Percentiles rank a stretch among this genome's conserved stretches.
These are phyloP conservation scores for Auricularia auricula-judae DNA, from an alignment of 768 basidiomycete species.

Conservation along the genomic window DNA sequence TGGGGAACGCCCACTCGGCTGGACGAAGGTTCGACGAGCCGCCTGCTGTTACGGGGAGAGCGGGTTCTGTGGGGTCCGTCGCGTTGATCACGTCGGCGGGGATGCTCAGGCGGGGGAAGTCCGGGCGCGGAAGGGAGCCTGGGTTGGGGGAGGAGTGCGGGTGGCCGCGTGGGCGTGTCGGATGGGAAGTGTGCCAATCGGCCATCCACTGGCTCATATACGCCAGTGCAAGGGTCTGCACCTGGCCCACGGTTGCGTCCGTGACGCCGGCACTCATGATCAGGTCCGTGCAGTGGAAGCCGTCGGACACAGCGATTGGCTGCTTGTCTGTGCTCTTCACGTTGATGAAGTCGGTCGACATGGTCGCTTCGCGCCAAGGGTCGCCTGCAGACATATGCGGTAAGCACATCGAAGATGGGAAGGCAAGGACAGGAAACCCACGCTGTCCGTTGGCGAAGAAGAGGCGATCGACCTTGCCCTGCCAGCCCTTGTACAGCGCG, in stretches of 20 bases:
- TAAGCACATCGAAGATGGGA: neutral
- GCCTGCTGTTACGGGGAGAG: neutral
- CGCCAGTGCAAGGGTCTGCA: constrained; percentile 41
- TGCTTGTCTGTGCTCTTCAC: constrained; percentile 39
- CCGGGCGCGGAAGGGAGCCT: neutral
- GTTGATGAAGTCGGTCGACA: constrained; percentile 42
- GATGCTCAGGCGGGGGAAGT: neutral
- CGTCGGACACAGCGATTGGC: constrained; percentile 47
- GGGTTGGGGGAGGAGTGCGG: neutral
- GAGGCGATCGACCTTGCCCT: constrained; percentile 41
- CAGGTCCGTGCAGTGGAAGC: constrained; percentile 62
- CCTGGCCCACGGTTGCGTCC: constrained; percentile 40
- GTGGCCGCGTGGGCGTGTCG: neutral
- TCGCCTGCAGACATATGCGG: constrained; percentile 35
- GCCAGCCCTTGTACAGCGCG: constrained; percentile 48
- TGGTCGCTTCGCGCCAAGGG: constrained; percentile 60
- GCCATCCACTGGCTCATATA: constrained; percentile 50
- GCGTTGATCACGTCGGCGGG: neutral
- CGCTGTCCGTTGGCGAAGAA: constrained; percentile 64
- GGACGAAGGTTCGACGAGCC: neutral
- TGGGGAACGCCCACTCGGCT: neutral
- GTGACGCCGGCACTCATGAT: constrained; percentile 25
- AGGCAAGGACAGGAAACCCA: constrained; percentile 22
- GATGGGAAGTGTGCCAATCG: constrained; percentile 16
- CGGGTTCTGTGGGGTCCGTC: neutral